Evolutionary conservation across 1,139 yeast species (phyloP).

Genomic region (Kurtzmaniella natalensis): DNA sequence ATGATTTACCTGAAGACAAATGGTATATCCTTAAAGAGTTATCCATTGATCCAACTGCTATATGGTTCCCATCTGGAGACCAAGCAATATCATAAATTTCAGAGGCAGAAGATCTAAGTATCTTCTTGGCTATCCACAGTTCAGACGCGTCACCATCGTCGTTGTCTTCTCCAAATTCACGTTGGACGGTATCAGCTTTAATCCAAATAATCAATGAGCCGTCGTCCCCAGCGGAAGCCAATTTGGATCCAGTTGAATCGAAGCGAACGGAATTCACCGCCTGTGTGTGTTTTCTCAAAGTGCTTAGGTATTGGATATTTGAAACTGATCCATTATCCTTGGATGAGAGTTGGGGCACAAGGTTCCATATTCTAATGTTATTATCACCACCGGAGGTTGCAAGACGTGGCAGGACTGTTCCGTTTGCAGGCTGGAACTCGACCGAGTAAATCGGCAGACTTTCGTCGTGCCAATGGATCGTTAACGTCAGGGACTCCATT

Average conservation of each 20-base stretch:
- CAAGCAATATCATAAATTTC: slow-evolving; percentile 90
- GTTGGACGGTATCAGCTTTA: slow-evolving; percentile 46
- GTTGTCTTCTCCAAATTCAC: slow-evolving; percentile 54
- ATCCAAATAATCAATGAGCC: slow-evolving; percentile 84
- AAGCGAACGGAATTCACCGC: slow-evolving; percentile 92
- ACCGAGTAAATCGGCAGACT: slow-evolving; percentile 81
- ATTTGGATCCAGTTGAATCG: slow-evolving; percentile 55
- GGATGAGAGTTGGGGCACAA: slow-evolving; percentile 15
- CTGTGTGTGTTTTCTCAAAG: slow-evolving; percentile 83
- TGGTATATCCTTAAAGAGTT: slow-evolving; percentile 70
- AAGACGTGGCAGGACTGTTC: slow-evolving; percentile 37
- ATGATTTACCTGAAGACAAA: slow-evolving; percentile 52
- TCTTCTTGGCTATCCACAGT: slow-evolving; percentile 59
- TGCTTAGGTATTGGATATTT: slow-evolving; percentile 69
- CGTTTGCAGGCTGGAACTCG: slow-evolving; percentile 59
- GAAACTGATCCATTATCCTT: too few relatives aligned
- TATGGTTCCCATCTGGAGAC: slow-evolving; percentile 76
- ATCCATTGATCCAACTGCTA: slow-evolving; percentile 92
- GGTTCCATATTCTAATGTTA: slow-evolving; percentile 67
- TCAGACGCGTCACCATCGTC: slow-evolving; percentile 57
- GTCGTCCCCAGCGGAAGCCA: slow-evolving; percentile 95
- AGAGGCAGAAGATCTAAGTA: slow-evolving; percentile 57
- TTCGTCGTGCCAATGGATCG: slow-evolving; percentile 81
- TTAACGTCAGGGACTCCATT: slow-evolving; percentile 59
- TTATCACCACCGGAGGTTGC: slow-evolving; percentile 96